phyloP scores from a whole-genome alignment of 106 monocot species.

The Dioscorea dumetorum region DNA sequence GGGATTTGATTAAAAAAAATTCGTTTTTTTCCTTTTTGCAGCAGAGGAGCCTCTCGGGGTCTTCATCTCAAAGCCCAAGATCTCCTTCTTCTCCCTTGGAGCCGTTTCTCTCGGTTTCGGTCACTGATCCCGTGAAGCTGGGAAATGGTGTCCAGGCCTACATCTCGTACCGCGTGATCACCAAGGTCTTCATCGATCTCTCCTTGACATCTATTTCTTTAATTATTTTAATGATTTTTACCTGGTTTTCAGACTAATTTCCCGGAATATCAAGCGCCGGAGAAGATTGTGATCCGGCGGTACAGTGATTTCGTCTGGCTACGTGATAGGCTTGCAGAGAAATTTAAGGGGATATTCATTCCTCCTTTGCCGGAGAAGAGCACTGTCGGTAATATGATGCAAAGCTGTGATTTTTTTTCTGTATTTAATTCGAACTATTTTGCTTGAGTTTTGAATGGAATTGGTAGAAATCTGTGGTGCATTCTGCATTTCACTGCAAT shows the following conservation, averaged over 20 bases:
- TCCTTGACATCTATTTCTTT: neutral
- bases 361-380: slow-evolving; percentile 98
- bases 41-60: slow-evolving; percentile 31
- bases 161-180: slow-evolving; percentile 94
- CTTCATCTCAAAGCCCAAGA: slow-evolving; percentile 58
- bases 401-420: neutral
- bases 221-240: neutral
- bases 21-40: slow-evolving; percentile 1
- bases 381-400: slow-evolving; percentile 67
- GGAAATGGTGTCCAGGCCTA: slow-evolving; percentile 97
- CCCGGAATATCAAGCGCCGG: slow-evolving; percentile 59
- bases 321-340: slow-evolving; percentile 64
- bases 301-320: slow-evolving; percentile 80
- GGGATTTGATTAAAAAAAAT: neutral
- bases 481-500: too few species aligned
- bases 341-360: slow-evolving; percentile 92
- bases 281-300: slow-evolving; percentile 69
- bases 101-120: slow-evolving; percentile 68
- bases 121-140: slow-evolving; percentile 93
- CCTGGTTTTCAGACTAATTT: slow-evolving; percentile 49
- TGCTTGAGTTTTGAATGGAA: too few species aligned
- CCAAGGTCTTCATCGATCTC: slow-evolving; percentile 45
- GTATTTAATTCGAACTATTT: neutral
- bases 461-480: too few species aligned
- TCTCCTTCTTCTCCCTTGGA: slow-evolving; percentile 26